phyloP scores from a whole-genome alignment of 2,329 filamentous ascomycete genomes.

The Scedosporium dehoogii region DNA sequence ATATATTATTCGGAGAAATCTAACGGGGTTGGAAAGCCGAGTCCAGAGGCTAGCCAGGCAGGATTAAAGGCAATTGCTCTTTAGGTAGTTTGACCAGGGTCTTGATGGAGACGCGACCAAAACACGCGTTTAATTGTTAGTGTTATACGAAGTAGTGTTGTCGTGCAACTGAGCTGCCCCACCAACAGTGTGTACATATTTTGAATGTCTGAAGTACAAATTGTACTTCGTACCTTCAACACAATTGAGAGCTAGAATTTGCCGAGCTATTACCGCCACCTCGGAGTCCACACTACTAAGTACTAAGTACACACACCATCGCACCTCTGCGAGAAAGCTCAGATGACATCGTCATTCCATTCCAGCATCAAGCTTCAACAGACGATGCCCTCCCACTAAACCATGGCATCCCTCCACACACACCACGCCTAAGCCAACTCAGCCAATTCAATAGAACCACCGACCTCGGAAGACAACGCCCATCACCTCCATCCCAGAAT shows the following conservation, averaged over 20 bases:
- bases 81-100: no score
- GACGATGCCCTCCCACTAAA: neutral
- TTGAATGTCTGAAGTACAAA: no score
- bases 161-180: no score
- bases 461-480: neutral
- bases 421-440: neutral
- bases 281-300: no score
- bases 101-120: no score
- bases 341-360: neutral
- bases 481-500: neutral
- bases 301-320: neutral
- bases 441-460: neutral
- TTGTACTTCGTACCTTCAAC: no score
- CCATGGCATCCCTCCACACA: neutral
- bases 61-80: neutral
- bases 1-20: neutral
- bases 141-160: no score
- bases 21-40: neutral
- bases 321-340: neutral
- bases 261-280: neutral
- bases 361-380: neutral
- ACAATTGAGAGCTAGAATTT: neutral
- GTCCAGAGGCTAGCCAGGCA: neutral
- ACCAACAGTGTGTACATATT: no score
- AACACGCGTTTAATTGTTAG: no score